These are phyloP conservation scores for Pyrus pyrifolia DNA, from an alignment of 306 rosid species.

Conservation along the genomic window DNA sequence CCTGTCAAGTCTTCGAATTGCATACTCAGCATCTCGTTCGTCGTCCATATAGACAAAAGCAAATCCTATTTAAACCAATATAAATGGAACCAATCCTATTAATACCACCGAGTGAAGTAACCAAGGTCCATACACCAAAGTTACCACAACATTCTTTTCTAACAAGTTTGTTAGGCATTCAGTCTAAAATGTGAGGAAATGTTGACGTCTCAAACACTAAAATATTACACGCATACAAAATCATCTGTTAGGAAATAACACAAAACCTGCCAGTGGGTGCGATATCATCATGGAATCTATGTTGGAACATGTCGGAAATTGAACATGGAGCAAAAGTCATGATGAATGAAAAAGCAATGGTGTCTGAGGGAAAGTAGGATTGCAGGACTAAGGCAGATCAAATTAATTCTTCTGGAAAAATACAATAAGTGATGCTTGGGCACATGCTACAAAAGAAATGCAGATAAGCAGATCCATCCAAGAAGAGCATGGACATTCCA, in stretches of 20 bases:
- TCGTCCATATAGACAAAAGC: constrained; percentile 87
- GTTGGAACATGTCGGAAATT: constrained; percentile 80
- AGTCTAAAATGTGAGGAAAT: constrained; percentile 14
- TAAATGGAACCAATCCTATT: constrained; percentile 56
- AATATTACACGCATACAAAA: constrained; percentile 17
- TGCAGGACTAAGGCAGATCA: constrained; percentile 75
- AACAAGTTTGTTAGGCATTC: constrained; percentile 10
- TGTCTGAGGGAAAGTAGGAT: constrained; percentile 69
- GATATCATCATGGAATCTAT: constrained; percentile 66
- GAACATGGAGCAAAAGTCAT: constrained; percentile 83
- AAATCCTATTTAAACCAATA: constrained; percentile 47
- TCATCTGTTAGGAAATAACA: constrained; percentile 55
- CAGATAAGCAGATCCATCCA: constrained; percentile 77
- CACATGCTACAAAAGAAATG: constrained; percentile 84
- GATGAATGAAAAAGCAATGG: constrained; percentile 87
- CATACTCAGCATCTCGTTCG: constrained; percentile 79
- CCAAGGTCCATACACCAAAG: constrained; percentile 11
- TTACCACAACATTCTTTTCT: background rate
- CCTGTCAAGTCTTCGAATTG: constrained; percentile 78
- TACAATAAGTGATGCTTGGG: constrained; percentile 68
- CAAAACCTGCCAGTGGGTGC: constrained; percentile 76
- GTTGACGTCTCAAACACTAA: constrained; percentile 24
- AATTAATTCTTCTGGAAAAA: constrained; percentile 67
- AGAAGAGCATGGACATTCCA: constrained; percentile 85
- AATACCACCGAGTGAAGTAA: constrained; percentile 25